These are phyloP conservation scores for Auriscalpium orientale DNA, from an alignment of 768 basidiomycete genomes.

Conservation along the genomic window DNA sequence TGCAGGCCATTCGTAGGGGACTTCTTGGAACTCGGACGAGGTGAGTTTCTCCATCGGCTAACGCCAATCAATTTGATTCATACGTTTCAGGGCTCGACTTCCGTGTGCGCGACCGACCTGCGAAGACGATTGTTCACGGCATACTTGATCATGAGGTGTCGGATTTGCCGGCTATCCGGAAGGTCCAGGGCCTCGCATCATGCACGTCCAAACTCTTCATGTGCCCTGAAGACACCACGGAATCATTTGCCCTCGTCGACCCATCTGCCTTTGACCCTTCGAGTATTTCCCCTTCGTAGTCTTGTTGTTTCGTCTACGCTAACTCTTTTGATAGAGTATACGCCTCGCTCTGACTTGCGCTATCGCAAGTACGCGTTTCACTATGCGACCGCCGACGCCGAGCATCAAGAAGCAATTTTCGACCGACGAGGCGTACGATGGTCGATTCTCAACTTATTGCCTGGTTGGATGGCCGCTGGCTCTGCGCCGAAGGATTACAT, in stretches of 20 bases:
- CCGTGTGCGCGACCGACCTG: not conserved
- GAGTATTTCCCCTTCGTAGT: not conserved
- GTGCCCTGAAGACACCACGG: slow-evolving; percentile 8
- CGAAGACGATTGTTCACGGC: slow-evolving; percentile 1
- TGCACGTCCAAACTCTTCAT: not conserved
- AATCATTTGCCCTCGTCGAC: not conserved
- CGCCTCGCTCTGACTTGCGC: slow-evolving; percentile 4
- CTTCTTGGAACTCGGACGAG: slow-evolving; percentile 7
- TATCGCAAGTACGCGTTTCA: slow-evolving; percentile 17
- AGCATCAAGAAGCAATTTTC: slow-evolving; percentile 14
- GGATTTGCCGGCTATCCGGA: slow-evolving; percentile 18
- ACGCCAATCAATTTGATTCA: not conserved
- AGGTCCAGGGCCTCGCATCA: slow-evolving; percentile 8
- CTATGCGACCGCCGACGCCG: slow-evolving; percentile 1
- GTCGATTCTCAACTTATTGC: not conserved
- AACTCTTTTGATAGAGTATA: not conserved
- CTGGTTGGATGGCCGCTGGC: slow-evolving; percentile 11
- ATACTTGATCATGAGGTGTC: slow-evolving; percentile 8
- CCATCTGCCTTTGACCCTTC: not conserved
- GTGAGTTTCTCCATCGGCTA: not conserved
- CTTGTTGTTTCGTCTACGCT: not conserved
- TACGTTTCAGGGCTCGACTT: not conserved
- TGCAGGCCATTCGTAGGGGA: slow-evolving; percentile 8
- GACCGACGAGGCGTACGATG: slow-evolving; percentile 6
- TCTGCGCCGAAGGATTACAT: slow-evolving; percentile 8